These are phyloP conservation scores for Parathielavia appendiculata DNA, from an alignment of 495 filamentous ascomycete species.

Conservation along the genomic window DNA sequence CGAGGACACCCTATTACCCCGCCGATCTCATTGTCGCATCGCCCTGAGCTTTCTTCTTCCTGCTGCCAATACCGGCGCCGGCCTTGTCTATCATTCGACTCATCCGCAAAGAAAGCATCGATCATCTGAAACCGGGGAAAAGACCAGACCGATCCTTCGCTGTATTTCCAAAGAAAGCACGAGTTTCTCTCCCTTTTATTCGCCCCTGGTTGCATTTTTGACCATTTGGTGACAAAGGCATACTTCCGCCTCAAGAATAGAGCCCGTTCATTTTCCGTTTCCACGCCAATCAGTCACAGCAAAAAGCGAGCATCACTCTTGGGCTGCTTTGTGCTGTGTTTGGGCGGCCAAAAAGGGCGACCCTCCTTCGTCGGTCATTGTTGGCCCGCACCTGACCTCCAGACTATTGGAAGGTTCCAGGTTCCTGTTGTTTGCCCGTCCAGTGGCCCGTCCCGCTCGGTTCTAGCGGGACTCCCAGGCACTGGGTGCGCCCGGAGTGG, in stretches of 20 bases:
- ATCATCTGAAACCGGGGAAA: background rate
- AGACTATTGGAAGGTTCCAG: background rate
- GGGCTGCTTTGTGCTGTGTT: background rate
- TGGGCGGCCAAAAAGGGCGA: background rate
- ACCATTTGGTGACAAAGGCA: background rate
- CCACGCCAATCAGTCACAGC: background rate
- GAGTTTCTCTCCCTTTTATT: background rate
- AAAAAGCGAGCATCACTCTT: background rate
- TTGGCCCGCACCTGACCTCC: background rate
- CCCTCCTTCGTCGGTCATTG: background rate
- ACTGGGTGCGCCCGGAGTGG: conserved; percentile 13
- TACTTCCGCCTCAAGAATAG: background rate
- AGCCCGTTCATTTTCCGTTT: no score
- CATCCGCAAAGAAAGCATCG: background rate
- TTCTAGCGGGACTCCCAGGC: conserved; percentile 1
- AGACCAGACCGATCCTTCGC: background rate
- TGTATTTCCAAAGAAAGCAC: background rate
- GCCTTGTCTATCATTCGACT: background rate
- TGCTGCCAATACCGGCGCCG: background rate
- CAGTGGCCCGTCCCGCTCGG: conserved; percentile 10
- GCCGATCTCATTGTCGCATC: conserved; percentile 16
- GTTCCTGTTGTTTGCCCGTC: background rate
- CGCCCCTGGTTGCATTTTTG: background rate
- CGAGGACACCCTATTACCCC: conserved; percentile 3
- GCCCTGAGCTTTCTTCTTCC: conserved; percentile 2